Conservation (phyloP, 441 rosid genomes). For the Hura crepitans region DNA sequence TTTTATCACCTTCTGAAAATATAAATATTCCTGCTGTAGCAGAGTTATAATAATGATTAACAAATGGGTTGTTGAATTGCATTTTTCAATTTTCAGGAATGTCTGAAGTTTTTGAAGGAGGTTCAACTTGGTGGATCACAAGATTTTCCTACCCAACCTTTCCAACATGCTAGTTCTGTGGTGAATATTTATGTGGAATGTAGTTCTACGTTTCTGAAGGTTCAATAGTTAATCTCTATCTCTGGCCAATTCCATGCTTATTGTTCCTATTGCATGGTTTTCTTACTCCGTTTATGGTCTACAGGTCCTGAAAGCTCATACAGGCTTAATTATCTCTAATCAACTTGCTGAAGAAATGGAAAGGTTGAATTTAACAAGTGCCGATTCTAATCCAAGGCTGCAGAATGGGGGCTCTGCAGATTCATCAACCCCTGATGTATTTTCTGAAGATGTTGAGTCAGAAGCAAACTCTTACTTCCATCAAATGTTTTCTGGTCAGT, state of each 20-base stretch:
- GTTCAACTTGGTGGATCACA: slow-evolving; percentile 64
- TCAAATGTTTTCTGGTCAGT: slow-evolving; percentile 83
- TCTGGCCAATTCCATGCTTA: not conserved
- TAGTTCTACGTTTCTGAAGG: slow-evolving; percentile 67
- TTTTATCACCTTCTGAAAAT: slow-evolving; percentile 1
- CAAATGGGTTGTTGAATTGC: slow-evolving; percentile 23
- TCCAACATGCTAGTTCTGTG: slow-evolving; percentile 55
- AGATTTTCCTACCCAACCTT: slow-evolving; percentile 59
- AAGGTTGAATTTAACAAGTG: slow-evolving; percentile 46
- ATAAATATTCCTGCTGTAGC: not conserved
- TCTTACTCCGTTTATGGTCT: not conserved
- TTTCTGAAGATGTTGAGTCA: slow-evolving; percentile 77
- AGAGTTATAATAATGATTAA: not conserved
- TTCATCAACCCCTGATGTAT: slow-evolving; percentile 64
- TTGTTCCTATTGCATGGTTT: not conserved
- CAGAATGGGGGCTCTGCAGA: slow-evolving; percentile 76
- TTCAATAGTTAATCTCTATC: slow-evolving; percentile 28
- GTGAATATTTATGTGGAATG: slow-evolving; percentile 61
- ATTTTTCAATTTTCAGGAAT: slow-evolving; percentile 55
- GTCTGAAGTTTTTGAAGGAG: slow-evolving; percentile 78
- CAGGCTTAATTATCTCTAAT: slow-evolving; percentile 40
- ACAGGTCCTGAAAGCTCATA: slow-evolving; percentile 73
- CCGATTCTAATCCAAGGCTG: slow-evolving; percentile 55
- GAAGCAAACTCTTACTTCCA: slow-evolving; percentile 98
- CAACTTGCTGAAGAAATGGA: slow-evolving; percentile 76